Base-by-base conservation (phyloP, 2,329 filamentous ascomycete genomes). In the Periconia sp. region DNA sequence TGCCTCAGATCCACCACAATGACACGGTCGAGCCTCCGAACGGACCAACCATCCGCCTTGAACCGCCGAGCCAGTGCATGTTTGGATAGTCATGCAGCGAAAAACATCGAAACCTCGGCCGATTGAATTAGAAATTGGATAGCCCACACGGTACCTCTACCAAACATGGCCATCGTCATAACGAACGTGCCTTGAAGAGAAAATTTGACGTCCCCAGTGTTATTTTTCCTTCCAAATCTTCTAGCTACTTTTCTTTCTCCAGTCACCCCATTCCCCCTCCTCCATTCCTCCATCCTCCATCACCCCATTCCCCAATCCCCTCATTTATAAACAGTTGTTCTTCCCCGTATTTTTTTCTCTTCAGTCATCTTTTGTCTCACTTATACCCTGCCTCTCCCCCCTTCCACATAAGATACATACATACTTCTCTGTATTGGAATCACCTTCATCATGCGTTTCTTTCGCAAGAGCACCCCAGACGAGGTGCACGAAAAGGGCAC, bases 401-500 rank as follows among this genome's bases (percentile, higher is more conserved):
- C 27, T 6, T 27, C 17, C 19, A 15, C 35, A 27, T 5, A 8
- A 8, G 23, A 27, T 27, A 27, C 23, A 27, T 8, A 27, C 23
- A n/a, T n/a, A n/a, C 23, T 27, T 27, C 23, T 5, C 23, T n/a
- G 8, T n/a, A 31, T n/a, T 45, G 2, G 42, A 23, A 31, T 17
- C n/a, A 30, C 13, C 17, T 31, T 17, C 30, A 49, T 37, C 30
- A 66, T 67, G 63, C 58, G 60, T 54, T 63, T 70, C 43, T 66
- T 66, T 42, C 40, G 54, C 41, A 64, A 59, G 23, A 58, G 54
- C 40, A 63, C 59, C 20, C 56, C 56, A 42, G 40, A 52, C 41
- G 54, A 61, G 17, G 57, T 56, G 54, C 57, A 53, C 9, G 63
- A 60, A 42, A 70, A 70, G 51, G 61, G 64, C 41, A 68, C 63